Base-by-base conservation (phyloP, 768 basidiomycete genomes). In the Phlegmacium glaucopus region DNA sequence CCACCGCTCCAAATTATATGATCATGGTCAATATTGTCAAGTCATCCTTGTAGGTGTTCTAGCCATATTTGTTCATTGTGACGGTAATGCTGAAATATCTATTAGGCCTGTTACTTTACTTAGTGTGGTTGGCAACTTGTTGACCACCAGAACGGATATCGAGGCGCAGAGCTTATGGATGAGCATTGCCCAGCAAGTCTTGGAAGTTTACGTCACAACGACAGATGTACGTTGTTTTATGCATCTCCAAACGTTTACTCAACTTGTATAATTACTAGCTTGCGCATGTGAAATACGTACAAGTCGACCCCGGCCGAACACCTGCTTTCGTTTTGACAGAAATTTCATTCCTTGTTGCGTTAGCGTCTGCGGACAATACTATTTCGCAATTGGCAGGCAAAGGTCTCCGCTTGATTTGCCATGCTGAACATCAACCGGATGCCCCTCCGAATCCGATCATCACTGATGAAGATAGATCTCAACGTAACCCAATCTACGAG, bases 401-500 rank as follows among this genome's bases (percentile, higher is more conserved):
- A 49, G 79, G 82, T 18, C 72, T 92, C 44, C 83, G 87, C 37
- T 66, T 84, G 3, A 68, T 91, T 32, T 79, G 87, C 1, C 74
- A 82, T 42, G 77, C 82, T 1, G 88, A 90, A 56, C 75, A 80
- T 13, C 75, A 82, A 41, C 78, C 80, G 4, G 73, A 74, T 44
- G 78, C 79, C 4, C 80, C 84, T 12, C 59, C 73, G 1, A 75
- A 78, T 32, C 64, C 69, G 6, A 70, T 70, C 7, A 58, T 80
- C 15, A 76, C 69, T 7, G 80, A 85, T 39, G 84, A 85, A 38
- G 81, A 85, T 54, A 70, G 76, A 17, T 79, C 81, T 11, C 84
- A 82, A 50, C 77, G 88, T 17, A 80, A 85, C 61, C 80, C 82
- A 1, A 78, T 88, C 34, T 90, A 88, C 50, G 87, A 90, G 48